phyloP scores from a whole-genome alignment of 2,329 filamentous ascomycete genomes.

The Diplodia mutila region DNA sequence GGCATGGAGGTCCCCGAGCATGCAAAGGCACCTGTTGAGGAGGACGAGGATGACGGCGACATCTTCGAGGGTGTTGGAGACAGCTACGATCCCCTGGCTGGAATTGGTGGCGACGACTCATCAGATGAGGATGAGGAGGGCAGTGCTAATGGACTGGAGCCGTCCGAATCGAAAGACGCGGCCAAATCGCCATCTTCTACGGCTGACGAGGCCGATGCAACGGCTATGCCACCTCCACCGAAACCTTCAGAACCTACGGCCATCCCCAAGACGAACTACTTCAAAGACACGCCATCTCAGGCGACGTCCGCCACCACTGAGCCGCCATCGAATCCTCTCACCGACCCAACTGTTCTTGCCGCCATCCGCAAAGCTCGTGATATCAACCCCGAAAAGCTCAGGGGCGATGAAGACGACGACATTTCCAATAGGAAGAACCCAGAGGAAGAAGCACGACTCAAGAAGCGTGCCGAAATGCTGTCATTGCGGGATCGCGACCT shows the following conservation, averaged over 20 bases:
- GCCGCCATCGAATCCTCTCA: slow-evolving; percentile 41
- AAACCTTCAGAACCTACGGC: background rate
- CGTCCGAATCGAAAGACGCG: slow-evolving; percentile 19
- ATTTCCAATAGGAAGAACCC: slow-evolving; percentile 51
- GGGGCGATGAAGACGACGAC: slow-evolving; percentile 45
- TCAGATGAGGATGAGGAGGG: slow-evolving; percentile 45
- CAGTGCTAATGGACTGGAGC: slow-evolving; percentile 22
- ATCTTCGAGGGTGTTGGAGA: slow-evolving; percentile 65
- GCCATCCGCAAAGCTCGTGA: slow-evolving; percentile 76
- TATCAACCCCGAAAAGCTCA: slow-evolving; percentile 62
- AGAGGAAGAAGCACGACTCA: slow-evolving; percentile 69
- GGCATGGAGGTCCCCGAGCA: slow-evolving; percentile 53
- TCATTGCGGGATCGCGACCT: slow-evolving; percentile 75
- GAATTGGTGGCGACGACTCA: slow-evolving; percentile 50
- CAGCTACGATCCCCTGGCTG: slow-evolving; percentile 64
- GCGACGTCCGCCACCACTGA: slow-evolving; percentile 30
- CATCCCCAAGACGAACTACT: slow-evolving; percentile 26
- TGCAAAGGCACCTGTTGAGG: slow-evolving; percentile 35
- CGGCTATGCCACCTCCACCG: slow-evolving; percentile 21
- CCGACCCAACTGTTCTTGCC: slow-evolving; percentile 64
- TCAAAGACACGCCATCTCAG: slow-evolving; percentile 28
- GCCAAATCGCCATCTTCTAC: background rate
- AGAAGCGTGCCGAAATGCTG: slow-evolving; percentile 67
- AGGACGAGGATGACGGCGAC: slow-evolving; percentile 60
- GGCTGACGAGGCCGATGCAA: slow-evolving; percentile 18